Conservation (phyloP, 805 yeast genomes). For the Cyberlindnera suaveolens region DNA sequence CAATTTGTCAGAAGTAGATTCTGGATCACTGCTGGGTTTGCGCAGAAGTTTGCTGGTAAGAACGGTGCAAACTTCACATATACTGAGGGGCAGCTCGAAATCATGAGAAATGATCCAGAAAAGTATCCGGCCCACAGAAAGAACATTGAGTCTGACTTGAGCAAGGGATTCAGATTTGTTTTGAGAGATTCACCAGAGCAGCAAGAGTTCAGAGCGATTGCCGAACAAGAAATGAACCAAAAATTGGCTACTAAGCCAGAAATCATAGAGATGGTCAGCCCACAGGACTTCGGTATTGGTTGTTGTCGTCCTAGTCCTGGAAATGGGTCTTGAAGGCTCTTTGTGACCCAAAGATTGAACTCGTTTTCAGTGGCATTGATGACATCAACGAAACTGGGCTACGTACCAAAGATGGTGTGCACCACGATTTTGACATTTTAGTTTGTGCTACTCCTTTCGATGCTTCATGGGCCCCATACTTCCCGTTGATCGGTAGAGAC, state of each 20-base stretch:
- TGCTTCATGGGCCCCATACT: conserved; percentile 2
- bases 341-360: conserved; percentile 1
- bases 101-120: background rate
- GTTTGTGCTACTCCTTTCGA: conserved; percentile 1
- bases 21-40: conserved; percentile 3
- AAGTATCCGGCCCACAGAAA: conserved; percentile 1
- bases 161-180: conserved; percentile 1
- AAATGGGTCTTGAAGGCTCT: conserved; percentile 1
- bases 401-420: conserved; percentile 1
- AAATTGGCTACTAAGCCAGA: conserved; percentile 1
- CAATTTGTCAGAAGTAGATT: conserved; percentile 1
- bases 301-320: conserved; percentile 2
- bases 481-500: conserved; percentile 1
- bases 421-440: conserved; percentile 1
- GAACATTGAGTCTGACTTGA: conserved; percentile 1
- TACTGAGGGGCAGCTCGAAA: background rate
- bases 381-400: background rate
- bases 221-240: conserved; percentile 1
- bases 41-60: conserved; percentile 1
- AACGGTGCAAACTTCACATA: conserved; percentile 2
- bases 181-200: conserved; percentile 1
- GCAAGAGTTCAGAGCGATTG: conserved; percentile 1
- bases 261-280: conserved; percentile 1
- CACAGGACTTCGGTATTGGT: conserved; percentile 2
- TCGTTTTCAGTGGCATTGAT: conserved; percentile 1